Evolutionary conservation across 2,329 filamentous ascomycete genomes (phyloP), one percentile per base, ranked within the genome.

Genomic region (Colletotrichum sp.): DNA sequence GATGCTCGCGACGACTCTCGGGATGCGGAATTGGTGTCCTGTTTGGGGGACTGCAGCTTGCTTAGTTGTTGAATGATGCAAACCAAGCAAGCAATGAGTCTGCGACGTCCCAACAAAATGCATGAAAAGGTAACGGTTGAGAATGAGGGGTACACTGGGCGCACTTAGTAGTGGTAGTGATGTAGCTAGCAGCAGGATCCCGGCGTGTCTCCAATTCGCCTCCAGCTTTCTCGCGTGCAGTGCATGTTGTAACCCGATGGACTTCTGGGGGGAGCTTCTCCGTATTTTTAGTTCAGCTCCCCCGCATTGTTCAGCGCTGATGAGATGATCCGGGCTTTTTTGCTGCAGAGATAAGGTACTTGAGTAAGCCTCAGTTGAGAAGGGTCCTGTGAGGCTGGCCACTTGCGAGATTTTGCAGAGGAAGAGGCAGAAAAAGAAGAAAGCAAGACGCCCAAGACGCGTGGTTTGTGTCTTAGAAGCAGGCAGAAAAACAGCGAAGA

Each of bases 101-200:
- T 60, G 57, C 59, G 32, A 72, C 69, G 69, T 57, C 52, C 73
- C 73, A 76, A 76, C 73, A 76, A 76, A 76, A 76, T 76, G 73
- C 72, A 75, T 34, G 63, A 49, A 55, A 55, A 64, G 34, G 16
- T 26, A 59, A 44, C 30, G 72, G 72, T 75, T 75, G 72, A 72
- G 72, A 32, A 39, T 76, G 73, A 76, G 73, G 73, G 73, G 73
- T 76, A 28, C 36, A 71, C 26, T 21, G 21, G 21, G 10, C 59
- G 59, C 10, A 34, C 30, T 63, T 63, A 24, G 60, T 21, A 1
- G 60, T 1, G 1, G 26, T n/a, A 44, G 62, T 65, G 24, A 34
- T 39, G 34, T 21, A 21, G 44, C n/a, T 24, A 44, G 62, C 21
- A 36, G 18, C 26, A 24, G 30, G 52, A 30, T 69, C 18, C 18